Evolutionary conservation across 83 land plant species (phyloP).

Genomic region (Picea abies): DNA sequence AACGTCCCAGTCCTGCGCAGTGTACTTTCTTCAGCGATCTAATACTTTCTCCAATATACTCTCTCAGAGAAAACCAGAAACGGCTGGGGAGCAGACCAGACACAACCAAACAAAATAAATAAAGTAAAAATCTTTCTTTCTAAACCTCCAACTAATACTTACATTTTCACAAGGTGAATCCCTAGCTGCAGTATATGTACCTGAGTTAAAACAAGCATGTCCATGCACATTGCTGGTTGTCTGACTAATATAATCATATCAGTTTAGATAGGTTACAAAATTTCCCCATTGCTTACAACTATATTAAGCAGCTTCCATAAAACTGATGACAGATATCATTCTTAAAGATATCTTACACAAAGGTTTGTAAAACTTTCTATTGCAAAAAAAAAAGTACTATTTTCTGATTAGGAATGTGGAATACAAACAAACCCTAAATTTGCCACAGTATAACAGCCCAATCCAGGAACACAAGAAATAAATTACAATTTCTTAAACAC

Average conservation of each 20-base stretch:
- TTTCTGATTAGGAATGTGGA: too few relatives aligned
- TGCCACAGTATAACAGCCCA: not conserved
- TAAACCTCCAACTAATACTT: not conserved
- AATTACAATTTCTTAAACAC: too few relatives aligned
- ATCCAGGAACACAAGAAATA: too few relatives aligned
- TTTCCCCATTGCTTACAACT: not conserved
- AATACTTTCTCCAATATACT: not conserved
- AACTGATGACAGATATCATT: not conserved
- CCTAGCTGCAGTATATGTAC: not conserved
- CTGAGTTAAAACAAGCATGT: not conserved
- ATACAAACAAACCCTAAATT: not conserved
- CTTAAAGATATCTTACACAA: too few relatives aligned
- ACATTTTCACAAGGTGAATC: not conserved
- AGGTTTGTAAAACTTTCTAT: too few relatives aligned
- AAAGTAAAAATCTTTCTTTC: not conserved
- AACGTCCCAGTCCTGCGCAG: slow-evolving; percentile 67
- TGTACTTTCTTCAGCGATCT: slow-evolving; percentile 9
- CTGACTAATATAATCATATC: not conserved
- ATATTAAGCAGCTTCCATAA: not conserved
- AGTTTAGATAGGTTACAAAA: not conserved
- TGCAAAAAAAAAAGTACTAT: too few relatives aligned
- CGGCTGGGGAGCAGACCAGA: slow-evolving; percentile 1
- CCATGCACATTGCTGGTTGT: slow-evolving; percentile 6
- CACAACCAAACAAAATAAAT: not conserved
- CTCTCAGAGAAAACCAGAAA: slow-evolving; percentile 6